Evolutionary conservation across 2,329 filamentous ascomycete species (phyloP).

Genomic region (Coniochaeta prunicola): DNA sequence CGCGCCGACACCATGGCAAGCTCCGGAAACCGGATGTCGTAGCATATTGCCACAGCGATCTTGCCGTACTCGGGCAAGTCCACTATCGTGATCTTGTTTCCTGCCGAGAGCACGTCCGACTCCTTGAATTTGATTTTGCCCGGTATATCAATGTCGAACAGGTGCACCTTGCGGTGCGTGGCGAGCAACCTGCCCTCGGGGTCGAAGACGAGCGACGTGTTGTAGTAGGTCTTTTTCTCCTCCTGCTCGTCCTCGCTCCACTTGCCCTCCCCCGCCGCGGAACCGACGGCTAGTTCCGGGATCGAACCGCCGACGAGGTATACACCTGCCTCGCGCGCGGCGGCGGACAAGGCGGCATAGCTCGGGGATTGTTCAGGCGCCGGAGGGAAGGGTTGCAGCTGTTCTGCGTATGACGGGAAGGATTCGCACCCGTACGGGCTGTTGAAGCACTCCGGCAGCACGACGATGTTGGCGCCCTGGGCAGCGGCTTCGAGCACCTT

Average conservation of each 20-base stretch:
- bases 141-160: conserved; percentile 97
- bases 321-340: conserved; percentile 70
- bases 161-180: conserved; percentile 85
- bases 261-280: conserved; percentile 15
- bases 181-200: conserved; percentile 75
- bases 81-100: conserved; percentile 77
- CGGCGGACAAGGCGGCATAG: conserved; percentile 73
- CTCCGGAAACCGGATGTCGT: conserved; percentile 95
- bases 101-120: conserved; percentile 79
- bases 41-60: conserved; percentile 88
- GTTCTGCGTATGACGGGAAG: conserved; percentile 90
- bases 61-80: conserved; percentile 84
- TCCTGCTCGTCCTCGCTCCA: conserved; percentile 5
- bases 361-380: conserved; percentile 65
- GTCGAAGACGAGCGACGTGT: conserved; percentile 79
- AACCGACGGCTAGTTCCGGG: conserved; percentile 58
- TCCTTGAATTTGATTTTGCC: conserved; percentile 90
- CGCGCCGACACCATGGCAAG: conserved; percentile 83
- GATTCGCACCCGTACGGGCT: conserved; percentile 87
- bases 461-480: conserved; percentile 74
- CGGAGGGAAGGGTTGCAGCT: conserved; percentile 70
- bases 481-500: conserved; percentile 77
- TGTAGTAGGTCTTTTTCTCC: conserved; percentile 66
- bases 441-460: conserved; percentile 98
- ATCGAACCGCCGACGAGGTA: conserved; percentile 91